These are phyloP conservation scores for Chrysoporthe cubensis DNA, from an alignment of 2,329 filamentous ascomycete genomes.

Conservation along the genomic window DNA sequence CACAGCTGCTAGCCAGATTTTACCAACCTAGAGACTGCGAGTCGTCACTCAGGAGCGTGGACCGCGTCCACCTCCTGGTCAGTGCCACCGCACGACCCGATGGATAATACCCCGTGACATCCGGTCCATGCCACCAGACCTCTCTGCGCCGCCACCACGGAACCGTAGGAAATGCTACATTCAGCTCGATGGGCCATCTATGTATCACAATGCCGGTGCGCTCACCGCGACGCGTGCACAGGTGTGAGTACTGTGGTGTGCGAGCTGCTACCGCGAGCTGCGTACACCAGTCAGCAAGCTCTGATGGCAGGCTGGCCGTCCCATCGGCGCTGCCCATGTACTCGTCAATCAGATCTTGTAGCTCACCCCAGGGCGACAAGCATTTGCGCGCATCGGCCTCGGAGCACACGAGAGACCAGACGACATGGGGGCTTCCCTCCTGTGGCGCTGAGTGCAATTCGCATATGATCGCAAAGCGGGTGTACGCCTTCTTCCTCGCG, in stretches of 20 bases:
- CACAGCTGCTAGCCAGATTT: neutral
- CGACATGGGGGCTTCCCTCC: neutral
- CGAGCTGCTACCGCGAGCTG: conserved; percentile 2
- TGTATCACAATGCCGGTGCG: neutral
- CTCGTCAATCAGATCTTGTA: neutral
- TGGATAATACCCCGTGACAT: neutral
- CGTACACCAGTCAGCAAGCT: neutral
- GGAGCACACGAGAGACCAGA: conserved; percentile 9
- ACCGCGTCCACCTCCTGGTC: conserved; percentile 8
- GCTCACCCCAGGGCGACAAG: neutral
- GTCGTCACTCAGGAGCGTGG: conserved; percentile 1
- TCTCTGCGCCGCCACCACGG: conserved; percentile 2
- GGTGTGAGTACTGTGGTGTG: neutral
- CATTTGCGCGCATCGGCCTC: neutral
- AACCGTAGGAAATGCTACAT: neutral
- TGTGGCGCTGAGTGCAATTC: conserved; percentile 11
- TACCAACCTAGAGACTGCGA: neutral
- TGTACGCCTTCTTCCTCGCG: neutral
- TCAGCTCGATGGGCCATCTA: conserved; percentile 5
- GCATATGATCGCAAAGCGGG: conserved; percentile 7
- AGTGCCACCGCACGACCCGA: neutral
- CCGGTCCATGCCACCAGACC: conserved; percentile 7
- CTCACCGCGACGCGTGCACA: neutral
- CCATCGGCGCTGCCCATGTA: neutral
- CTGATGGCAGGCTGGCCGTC: neutral